phyloP scores from a whole-genome alignment of 805 yeast genomes.

The Isabelozyma heimii region DNA sequence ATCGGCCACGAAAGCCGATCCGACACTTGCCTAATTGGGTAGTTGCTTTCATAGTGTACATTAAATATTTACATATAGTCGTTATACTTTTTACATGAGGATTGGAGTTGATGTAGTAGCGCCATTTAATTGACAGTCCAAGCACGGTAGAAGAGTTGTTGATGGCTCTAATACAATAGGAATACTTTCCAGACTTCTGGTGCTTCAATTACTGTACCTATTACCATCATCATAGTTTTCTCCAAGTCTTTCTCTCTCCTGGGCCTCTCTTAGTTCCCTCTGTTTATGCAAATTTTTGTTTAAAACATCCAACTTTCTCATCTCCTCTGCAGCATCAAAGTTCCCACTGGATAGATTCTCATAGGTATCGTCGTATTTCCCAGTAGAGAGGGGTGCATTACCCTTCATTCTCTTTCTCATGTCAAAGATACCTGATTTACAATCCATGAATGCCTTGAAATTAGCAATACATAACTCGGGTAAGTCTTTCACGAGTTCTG shows the following conservation, averaged over 20 bases:
- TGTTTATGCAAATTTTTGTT: constrained; percentile 46
- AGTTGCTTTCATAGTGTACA: neutral
- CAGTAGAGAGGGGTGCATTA: constrained; percentile 89
- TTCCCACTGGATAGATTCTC: constrained; percentile 77
- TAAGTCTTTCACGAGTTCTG: constrained; percentile 67
- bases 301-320: constrained; percentile 63
- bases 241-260: constrained; percentile 24
- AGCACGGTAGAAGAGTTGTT: too few species aligned
- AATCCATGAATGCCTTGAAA: constrained; percentile 81
- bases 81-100: neutral
- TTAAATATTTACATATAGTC: neutral
- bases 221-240: neutral
- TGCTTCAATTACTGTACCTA: neutral
- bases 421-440: constrained; percentile 87
- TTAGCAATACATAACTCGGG: constrained; percentile 89
- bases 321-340: constrained; percentile 78
- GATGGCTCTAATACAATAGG: too few species aligned
- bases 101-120: neutral
- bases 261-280: constrained; percentile 23
- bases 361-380: constrained; percentile 85
- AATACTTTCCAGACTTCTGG: too few species aligned
- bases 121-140: too few species aligned
- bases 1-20: neutral
- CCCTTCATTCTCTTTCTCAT: constrained; percentile 91
- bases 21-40: neutral